Conservation (phyloP, 2,329 filamentous ascomycete species). For the Cladophialophora chaetospira region DNA sequence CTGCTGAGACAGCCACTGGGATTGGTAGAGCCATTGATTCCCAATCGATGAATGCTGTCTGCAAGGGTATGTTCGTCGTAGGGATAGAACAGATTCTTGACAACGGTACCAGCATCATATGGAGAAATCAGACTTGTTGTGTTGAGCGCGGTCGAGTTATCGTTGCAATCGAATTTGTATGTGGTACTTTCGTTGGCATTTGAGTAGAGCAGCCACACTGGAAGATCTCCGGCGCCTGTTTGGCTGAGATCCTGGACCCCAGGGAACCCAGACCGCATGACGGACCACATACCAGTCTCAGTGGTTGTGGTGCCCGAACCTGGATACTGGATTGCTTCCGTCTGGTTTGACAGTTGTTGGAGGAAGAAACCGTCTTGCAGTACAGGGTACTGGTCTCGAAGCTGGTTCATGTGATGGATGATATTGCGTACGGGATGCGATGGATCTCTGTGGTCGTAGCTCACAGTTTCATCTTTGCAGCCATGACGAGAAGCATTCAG, state of each 20-base stretch:
- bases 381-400: constrained; percentile 58
- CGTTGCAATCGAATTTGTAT: constrained; percentile 62
- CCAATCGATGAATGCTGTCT: constrained; percentile 48
- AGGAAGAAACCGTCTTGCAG: constrained; percentile 63
- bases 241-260: constrained; percentile 53
- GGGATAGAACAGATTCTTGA: constrained; percentile 65
- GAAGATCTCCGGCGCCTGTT: constrained; percentile 41
- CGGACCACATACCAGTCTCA: constrained; percentile 63
- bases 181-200: constrained; percentile 51
- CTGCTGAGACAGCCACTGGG: constrained; percentile 59
- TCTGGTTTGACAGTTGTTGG: constrained; percentile 59
- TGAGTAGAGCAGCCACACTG: constrained; percentile 49
- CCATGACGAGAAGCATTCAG: constrained; percentile 56
- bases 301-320: constrained; percentile 57
- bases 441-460: constrained; percentile 64
- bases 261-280: constrained; percentile 54
- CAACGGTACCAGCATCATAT: constrained; percentile 55
- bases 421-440: constrained; percentile 63
- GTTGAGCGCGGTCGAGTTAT: constrained; percentile 36
- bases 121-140: constrained; percentile 57
- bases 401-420: constrained; percentile 63
- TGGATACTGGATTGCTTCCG: constrained; percentile 52
- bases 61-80: constrained; percentile 59
- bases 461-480: constrained; percentile 51
- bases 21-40: constrained; percentile 50